Base-by-base conservation (phyloP, 805 yeast genomes). In the Clavispora fructus region DNA sequence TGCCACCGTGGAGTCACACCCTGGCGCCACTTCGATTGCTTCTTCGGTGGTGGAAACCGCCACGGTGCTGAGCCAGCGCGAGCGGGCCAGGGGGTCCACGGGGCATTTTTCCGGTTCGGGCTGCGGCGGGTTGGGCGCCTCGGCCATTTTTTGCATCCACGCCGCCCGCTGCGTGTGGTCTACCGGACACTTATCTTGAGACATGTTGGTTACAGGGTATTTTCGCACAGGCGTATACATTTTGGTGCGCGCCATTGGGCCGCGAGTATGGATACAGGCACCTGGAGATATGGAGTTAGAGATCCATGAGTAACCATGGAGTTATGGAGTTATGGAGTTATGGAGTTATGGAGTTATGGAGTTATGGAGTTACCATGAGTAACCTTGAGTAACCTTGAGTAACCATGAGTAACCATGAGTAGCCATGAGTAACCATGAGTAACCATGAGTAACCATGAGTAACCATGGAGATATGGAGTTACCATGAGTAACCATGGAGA, bases 11-110 rank as follows among this genome's bases (percentile, higher is more conserved):
- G 85, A 79, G 3, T 79, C 71, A 54, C 83, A 80, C 4, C 63
- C 59, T 2, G 45, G 53, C 3, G 48, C 28, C 35, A 32, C 35
- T 10, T 33, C 25, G 25, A 17, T 17, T 9, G 23, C 25, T 2
- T 47, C 45, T 44, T 65, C 73, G 0, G 68, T 52, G 4, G 72
- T 56, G 6, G 65, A 41, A 1, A 68, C 59, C 7, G 67, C 66
- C 17, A 52, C 46, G 26, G 37, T 51, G 31, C 50, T 67, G 23
- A 80, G 57, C 90, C 90, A 85, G 32, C 70, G 71, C 35, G 75
- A 74, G 47, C 86, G 65, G 5, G 86, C 73, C n/a, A 61, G 61
- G 50, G 77, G 85, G 53, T 82, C 86, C 17, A 86, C 91, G 1
- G 92, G 92, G 57, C 92, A 86, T 48, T 68, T 71, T 9, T 66